Percentiles rank a stretch among this genome's conserved stretches.
phyloP scores from a whole-genome alignment of 306 rosid genomes.

The Ceratonia siliqua region DNA sequence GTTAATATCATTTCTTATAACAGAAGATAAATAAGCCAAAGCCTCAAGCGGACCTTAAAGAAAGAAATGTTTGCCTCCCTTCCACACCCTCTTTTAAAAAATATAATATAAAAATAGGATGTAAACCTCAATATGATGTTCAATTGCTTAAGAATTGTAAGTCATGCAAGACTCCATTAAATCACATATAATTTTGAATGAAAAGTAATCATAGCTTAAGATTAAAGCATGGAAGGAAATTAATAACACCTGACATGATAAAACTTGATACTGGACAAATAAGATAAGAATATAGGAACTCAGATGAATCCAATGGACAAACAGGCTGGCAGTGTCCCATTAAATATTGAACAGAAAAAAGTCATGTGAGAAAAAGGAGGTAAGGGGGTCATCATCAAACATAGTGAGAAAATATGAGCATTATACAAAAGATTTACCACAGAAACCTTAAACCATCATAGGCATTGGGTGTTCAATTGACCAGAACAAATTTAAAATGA shows the following conservation, averaged over 20 bases:
- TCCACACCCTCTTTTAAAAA: background rate
- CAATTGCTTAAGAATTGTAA: slow-evolving; percentile 11
- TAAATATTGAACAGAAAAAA: slow-evolving; percentile 15
- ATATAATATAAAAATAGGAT: background rate
- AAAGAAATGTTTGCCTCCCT: slow-evolving; percentile 16
- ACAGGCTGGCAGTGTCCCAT: background rate
- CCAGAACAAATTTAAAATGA: background rate
- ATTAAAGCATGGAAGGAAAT: background rate
- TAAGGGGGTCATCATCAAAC: background rate
- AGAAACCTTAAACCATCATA: background rate
- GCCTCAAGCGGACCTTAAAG: no score
- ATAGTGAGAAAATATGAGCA: background rate
- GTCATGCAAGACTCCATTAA: slow-evolving; percentile 13
- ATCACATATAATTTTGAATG: slow-evolving; percentile 17
- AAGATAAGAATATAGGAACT: slow-evolving; percentile 27
- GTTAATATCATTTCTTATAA: slow-evolving; percentile 7
- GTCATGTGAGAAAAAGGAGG: background rate
- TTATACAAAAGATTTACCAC: background rate
- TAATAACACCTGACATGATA: background rate
- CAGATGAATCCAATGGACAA: slow-evolving; percentile 14
- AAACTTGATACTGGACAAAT: background rate
- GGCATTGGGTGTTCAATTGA: background rate
- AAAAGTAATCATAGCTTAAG: background rate
- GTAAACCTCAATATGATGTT: slow-evolving; percentile 15
- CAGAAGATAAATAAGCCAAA: slow-evolving; percentile 12